phyloP scores from a whole-genome alignment of 2,329 filamentous ascomycete genomes.

The Bipolaris cookei region DNA sequence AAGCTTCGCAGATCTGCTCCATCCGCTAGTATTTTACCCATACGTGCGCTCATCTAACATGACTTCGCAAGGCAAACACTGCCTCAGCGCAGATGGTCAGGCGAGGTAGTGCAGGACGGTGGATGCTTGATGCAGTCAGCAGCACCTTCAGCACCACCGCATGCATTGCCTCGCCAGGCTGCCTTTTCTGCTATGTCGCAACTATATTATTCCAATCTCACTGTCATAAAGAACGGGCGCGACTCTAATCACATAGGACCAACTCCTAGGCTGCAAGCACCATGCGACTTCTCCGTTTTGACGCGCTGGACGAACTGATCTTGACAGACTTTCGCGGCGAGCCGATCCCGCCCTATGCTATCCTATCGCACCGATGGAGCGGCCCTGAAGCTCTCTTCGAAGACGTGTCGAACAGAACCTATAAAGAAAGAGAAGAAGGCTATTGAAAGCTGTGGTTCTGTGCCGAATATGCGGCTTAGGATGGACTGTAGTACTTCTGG shows the following conservation, averaged over 20 bases:
- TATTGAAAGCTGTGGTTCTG: not conserved
- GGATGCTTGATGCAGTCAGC: not conserved
- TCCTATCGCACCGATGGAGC: slow-evolving; percentile 44
- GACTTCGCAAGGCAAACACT: not conserved
- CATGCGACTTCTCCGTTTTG: no score
- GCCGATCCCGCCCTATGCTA: slow-evolving; percentile 33
- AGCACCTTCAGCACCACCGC: not conserved
- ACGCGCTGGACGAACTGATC: not conserved
- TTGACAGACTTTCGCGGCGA: slow-evolving; percentile 5
- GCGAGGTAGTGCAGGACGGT: not conserved
- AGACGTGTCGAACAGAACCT: slow-evolving; percentile 18
- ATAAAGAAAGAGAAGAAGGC: not conserved
- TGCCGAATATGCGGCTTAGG: not conserved
- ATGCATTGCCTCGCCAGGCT: slow-evolving; percentile 6
- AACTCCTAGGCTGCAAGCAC: not conserved
- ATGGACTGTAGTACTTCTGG: not conserved
- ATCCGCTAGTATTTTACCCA: not conserved
- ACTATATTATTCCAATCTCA: not conserved
- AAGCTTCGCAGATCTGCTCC: not conserved
- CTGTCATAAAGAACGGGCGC: not conserved
- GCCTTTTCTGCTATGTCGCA: slow-evolving; percentile 5
- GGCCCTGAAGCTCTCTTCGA: slow-evolving; percentile 36
- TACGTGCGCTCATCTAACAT: not conserved
- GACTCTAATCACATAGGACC: not conserved
- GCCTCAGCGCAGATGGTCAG: not conserved